Evolutionary conservation across 805 yeast species (phyloP), one percentile per base, ranked within the genome.

Genomic region (Cyberlindnera lachancei): DNA sequence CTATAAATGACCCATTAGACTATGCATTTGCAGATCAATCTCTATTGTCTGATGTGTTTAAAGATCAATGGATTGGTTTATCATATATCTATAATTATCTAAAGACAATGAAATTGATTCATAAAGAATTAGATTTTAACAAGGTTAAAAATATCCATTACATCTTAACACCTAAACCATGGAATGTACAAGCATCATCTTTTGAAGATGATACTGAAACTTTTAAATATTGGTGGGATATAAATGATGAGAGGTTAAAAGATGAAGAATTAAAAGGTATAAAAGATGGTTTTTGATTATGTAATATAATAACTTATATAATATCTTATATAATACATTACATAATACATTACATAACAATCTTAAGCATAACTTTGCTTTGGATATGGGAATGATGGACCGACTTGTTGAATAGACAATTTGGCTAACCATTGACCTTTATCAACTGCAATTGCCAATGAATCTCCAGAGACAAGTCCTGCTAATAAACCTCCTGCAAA

Each of bases 341-440:
- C 23, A 9, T 20, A n/a, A n/a, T 22, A 22, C 24, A 15, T 19
- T 19, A 24, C 15, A 24, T n/a, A 15, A 15, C 12, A 15, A n/a
- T 14, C 12, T 17, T 21, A 25, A 29, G 27, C 22, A 42, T 50
- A 50, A 15, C 50, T 20, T 20, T 33, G 40, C 37, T 34, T 46
- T 42, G 54, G 54, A 40, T 48, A 48, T 48, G 97, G 97, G 75
- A 76, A 92, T 31, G 95, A 72, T 29, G 98, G 95, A 37, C 99
- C 98, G 45, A 82, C 73, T 62, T 84, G 84, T 71, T 87, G 96
- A 58, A 92, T 80, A 30, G 95, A 82, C 46, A 83, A 61, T 45
- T 85, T 70, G 39, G 98, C 99, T 46, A 94, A 78, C 96, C 97
- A 88, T 66, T 90, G 97, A 45, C 96, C 97, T 59, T 79, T 73